These are phyloP conservation scores for Carpinus fangiana DNA, from an alignment of 306 rosid species.

Conservation along the genomic window DNA sequence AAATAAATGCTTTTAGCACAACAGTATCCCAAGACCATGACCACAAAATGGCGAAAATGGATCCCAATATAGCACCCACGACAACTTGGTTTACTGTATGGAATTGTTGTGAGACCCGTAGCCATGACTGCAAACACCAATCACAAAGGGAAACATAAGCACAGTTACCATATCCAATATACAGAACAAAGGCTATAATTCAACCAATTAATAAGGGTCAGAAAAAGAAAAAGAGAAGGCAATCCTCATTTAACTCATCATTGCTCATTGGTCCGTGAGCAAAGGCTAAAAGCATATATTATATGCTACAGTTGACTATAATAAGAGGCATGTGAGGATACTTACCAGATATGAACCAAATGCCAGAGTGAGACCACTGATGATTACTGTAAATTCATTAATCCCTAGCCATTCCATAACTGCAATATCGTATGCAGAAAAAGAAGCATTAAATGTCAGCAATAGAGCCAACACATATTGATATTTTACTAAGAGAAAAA, in stretches of 20 bases:
- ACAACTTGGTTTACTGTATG: conserved; percentile 78
- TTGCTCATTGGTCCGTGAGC: neutral
- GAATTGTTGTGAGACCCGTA: conserved; percentile 71
- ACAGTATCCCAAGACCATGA: conserved; percentile 65
- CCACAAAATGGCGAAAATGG: conserved; percentile 53
- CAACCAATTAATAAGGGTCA: neutral
- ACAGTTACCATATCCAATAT: neutral
- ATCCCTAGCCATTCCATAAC: conserved; percentile 72
- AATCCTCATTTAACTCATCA: neutral
- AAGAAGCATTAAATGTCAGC: conserved; percentile 5
- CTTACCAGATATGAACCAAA: conserved; percentile 81
- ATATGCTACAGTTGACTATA: conserved; percentile 1
- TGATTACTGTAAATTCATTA: conserved; percentile 40
- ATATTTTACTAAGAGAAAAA: neutral
- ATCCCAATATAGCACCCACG: conserved; percentile 73
- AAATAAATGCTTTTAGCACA: conserved; percentile 51
- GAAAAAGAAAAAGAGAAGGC: neutral
- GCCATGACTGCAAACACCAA: conserved; percentile 65
- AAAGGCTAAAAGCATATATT: too few species aligned
- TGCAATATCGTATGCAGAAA: conserved; percentile 38
- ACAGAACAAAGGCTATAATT: neutral
- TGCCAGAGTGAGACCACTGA: conserved; percentile 50
- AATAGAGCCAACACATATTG: conserved; percentile 9
- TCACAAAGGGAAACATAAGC: conserved; percentile 22
- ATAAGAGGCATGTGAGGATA: conserved; percentile 12